Evolutionary conservation across 2,329 filamentous ascomycete genomes (phyloP), one percentile per base, ranked within the genome.

Genomic region (Curvularia spicifera): DNA sequence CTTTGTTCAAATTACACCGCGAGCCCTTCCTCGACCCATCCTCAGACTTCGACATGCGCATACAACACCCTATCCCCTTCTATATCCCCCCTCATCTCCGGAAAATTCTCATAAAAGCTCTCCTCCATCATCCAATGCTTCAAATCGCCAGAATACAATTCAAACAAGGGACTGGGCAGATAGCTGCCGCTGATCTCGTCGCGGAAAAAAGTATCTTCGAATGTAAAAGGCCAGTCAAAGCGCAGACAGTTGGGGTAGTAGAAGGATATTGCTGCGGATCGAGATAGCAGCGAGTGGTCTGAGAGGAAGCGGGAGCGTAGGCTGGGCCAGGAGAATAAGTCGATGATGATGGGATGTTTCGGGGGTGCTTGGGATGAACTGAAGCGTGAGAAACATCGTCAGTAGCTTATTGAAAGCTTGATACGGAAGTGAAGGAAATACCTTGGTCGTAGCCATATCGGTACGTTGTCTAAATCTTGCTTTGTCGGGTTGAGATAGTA

Each of bases 71-170:
- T 45, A 60, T 73, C 72, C 8, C 71, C 69, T 49, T 74, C 70
- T 51, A 75, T 73, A 61, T 73, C 73, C 3, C 48, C 56, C 56
- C 49, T 61, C 66, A 74, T 69, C 51, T 74, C 69, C 0, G 72
- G 71, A 64, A 71, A 73, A 35, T 33, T 48, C 1, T 69, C 64
- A 35, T 69, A 72, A 39, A 75, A 75, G 47, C 57, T 49, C 22
- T 67, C 61, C 3, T 49, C 57, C 18, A 75, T 35, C 33, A 35
- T 15, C 33, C 33, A 35, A 35, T n/a, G 33, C 12, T n/a, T 35
- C 33, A 35, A 9, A 35, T 35, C 33, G 13, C 33, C 5, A 12
- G 13, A 4, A 35, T 35, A 35, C 33, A n/a, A n/a, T 35, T 35
- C 33, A 35, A 35, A 35, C 33, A 35, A 35, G 12, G 33, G 13